phyloP scores from a whole-genome alignment of 164 flowering plant species.

The Echeveria elegans region DNA sequence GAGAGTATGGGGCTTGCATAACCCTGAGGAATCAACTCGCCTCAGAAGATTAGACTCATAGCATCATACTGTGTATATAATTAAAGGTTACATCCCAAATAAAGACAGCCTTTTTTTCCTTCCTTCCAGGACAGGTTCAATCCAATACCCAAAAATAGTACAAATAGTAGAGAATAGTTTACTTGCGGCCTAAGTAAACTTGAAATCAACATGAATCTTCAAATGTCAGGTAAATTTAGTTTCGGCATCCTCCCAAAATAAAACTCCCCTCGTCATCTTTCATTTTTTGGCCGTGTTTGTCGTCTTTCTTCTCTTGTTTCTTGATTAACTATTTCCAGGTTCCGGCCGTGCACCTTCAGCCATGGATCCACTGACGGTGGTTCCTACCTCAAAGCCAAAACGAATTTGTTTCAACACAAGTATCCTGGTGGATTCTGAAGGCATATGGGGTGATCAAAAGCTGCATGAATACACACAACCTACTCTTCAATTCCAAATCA shows the following conservation, averaged over 20 bases:
- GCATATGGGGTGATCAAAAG: background rate
- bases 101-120: background rate
- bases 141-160: background rate
- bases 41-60: slow-evolving; percentile 13
- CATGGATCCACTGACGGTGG: background rate
- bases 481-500: slow-evolving; percentile 10
- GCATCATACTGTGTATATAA: background rate
- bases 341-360: background rate
- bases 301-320: background rate
- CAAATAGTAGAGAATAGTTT: background rate
- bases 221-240: background rate
- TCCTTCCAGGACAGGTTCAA: background rate
- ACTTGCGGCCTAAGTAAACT: background rate
- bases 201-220: background rate
- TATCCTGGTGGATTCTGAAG: slow-evolving; percentile 1
- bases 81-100: background rate
- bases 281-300: background rate
- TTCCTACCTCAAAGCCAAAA: background rate
- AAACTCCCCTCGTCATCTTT: background rate
- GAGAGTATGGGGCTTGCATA: slow-evolving; percentile 24
- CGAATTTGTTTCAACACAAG: background rate
- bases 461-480: background rate
- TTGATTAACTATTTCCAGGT: background rate
- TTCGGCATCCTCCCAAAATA: background rate
- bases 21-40: slow-evolving; percentile 19